These are phyloP conservation scores for Pycnococcus provasolii DNA, from an alignment of 139 green algal species.

Conservation along the genomic window DNA sequence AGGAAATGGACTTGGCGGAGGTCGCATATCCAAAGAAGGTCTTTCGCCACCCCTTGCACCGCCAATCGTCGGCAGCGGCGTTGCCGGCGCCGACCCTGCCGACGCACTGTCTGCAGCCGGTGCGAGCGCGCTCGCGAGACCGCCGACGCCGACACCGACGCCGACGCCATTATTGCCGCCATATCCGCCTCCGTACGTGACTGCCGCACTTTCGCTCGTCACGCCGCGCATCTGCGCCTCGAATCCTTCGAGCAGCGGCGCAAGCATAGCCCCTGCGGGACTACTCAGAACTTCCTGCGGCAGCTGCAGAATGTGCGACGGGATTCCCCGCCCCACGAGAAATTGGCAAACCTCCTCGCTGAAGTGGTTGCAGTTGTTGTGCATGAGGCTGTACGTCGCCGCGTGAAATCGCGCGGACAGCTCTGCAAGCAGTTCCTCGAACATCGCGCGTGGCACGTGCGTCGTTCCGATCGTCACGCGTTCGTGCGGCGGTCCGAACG, in stretches of 20 bases:
- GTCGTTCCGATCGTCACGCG: conserved; percentile 1
- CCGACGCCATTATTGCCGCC: no score
- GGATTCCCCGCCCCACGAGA: conserved; percentile 5
- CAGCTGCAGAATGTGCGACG: conserved; percentile 1
- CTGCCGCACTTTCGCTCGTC: no score
- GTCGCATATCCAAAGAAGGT: no score
- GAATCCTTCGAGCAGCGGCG: background rate
- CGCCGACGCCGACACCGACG: no score
- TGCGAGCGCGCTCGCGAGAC: no score
- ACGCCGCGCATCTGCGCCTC: conserved; percentile 5
- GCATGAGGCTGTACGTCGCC: conserved; percentile 16
- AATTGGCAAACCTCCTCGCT: conserved; percentile 7
- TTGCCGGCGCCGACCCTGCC: no score
- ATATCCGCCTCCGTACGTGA: no score
- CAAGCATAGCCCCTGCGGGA: background rate
- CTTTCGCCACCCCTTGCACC: no score
- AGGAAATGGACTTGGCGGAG: no score
- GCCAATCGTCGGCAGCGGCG: no score
- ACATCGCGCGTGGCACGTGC: conserved; percentile 6
- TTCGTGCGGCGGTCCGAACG: conserved; percentile 1
- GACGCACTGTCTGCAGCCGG: no score
- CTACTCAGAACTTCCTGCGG: conserved; percentile 4
- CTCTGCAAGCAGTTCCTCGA: conserved; percentile 3
- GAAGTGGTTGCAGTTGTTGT: conserved; percentile 24
- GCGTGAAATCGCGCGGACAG: background rate